Evolutionary conservation across 2,329 filamentous ascomycete genomes (phyloP).

Genomic region (Didymella segeticola): DNA sequence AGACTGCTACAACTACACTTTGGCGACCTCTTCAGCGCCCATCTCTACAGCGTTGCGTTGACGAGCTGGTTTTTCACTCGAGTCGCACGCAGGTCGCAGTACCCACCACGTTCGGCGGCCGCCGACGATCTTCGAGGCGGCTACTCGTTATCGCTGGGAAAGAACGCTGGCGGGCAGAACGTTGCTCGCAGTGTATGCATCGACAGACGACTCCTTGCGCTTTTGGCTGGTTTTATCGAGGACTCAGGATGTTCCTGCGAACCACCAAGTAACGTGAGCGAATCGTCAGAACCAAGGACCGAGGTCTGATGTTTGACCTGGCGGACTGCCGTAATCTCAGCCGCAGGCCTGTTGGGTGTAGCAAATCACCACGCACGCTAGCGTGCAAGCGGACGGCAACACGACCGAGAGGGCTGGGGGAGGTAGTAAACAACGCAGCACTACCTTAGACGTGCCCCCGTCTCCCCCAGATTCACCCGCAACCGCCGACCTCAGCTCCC

Average conservation of each 20-base stretch:
- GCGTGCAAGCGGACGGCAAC: background rate
- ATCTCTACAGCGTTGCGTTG: background rate
- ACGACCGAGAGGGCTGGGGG: conserved; percentile 14
- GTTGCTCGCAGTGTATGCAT: background rate
- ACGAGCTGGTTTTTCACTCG: background rate
- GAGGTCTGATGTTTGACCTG: background rate
- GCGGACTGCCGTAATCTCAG: conserved; percentile 9
- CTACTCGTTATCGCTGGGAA: background rate
- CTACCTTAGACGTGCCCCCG: conserved; percentile 21
- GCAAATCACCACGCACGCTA: conserved; percentile 1
- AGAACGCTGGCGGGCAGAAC: background rate
- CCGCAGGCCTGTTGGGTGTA: background rate
- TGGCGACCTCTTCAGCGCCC: background rate
- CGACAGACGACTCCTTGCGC: background rate
- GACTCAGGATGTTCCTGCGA: background rate
- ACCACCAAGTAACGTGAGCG: conserved; percentile 9
- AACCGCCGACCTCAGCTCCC: conserved; percentile 19
- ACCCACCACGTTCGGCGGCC: conserved; percentile 8
- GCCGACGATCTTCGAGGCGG: conserved; percentile 4
- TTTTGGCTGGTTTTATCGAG: background rate
- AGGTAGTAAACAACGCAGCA: conserved; percentile 19
- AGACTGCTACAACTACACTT: too few relatives aligned
- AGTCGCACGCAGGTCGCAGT: background rate
- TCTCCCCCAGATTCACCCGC: conserved; percentile 24
- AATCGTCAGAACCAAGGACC: conserved; percentile 8